A percentile compares a stretch with the other conserved stretches of the same genome.
phyloP scores from a whole-genome alignment of 768 basidiomycete genomes.

The Termitomyces sp. region DNA sequence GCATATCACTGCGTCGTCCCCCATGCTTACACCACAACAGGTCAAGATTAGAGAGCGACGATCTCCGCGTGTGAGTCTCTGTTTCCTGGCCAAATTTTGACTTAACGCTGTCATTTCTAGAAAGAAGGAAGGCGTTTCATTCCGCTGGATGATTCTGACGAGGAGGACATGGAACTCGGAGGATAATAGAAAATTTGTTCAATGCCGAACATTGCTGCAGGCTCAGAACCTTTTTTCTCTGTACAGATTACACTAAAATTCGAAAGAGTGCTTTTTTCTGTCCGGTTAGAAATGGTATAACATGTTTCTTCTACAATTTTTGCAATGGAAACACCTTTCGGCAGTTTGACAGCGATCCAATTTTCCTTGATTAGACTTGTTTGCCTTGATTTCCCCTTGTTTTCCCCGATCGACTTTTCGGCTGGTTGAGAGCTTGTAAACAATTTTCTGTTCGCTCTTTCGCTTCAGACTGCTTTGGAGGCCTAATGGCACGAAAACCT shows the following conservation, averaged over 20 bases:
- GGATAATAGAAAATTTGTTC: background rate
- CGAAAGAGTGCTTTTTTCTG: too few relatives aligned
- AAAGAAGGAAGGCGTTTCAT: constrained; percentile 45
- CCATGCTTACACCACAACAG: background rate
- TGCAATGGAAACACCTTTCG: too few relatives aligned
- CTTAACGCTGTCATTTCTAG: constrained; percentile 15
- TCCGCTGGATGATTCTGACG: constrained; percentile 38
- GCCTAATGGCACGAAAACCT: constrained; percentile 15
- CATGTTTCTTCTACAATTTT: too few relatives aligned
- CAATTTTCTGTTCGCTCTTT: background rate
- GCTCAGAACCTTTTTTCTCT: background rate
- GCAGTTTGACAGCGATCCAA: too few relatives aligned
- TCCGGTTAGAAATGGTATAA: too few relatives aligned
- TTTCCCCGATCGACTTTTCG: too few relatives aligned
- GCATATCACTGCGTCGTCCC: background rate
- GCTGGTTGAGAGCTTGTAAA: too few relatives aligned
- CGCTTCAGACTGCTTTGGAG: background rate
- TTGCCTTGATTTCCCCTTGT: too few relatives aligned
- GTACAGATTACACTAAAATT: background rate
- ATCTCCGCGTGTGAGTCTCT: constrained; percentile 21
- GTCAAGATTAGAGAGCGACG: constrained; percentile 18
- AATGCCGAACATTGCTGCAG: background rate
- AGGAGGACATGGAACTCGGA: background rate
- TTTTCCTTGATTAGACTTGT: too few relatives aligned
- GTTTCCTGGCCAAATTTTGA: background rate